phyloP scores from a whole-genome alignment of 345 rosid genomes.

The Pelargonium nanum region DNA sequence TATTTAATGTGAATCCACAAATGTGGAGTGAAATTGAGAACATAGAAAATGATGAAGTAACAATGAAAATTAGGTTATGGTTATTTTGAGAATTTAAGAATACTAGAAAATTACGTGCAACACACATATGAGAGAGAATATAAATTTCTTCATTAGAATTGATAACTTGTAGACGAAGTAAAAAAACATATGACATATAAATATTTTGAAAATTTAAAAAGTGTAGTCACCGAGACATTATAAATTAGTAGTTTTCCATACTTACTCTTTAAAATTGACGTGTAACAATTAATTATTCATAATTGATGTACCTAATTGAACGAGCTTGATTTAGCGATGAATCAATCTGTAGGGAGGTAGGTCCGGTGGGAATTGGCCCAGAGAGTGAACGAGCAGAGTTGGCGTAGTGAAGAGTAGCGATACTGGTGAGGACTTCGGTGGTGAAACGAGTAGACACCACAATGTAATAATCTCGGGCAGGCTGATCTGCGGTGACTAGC shows the following conservation, averaged over 20 bases:
- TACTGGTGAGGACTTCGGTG: constrained; percentile 25
- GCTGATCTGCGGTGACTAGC: constrained; percentile 71
- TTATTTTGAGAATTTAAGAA: no score
- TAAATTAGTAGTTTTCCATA: no score
- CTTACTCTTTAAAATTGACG: background rate
- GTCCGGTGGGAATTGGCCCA: constrained; percentile 39
- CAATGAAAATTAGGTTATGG: no score
- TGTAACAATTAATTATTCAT: no score
- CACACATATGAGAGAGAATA: background rate
- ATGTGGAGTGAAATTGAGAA: no score
- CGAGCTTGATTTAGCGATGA: constrained; percentile 79
- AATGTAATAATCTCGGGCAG: constrained; percentile 47
- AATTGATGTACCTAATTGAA: constrained; percentile 37
- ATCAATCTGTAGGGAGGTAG: constrained; percentile 36
- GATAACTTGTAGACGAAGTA: no score
- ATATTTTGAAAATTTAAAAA: no score
- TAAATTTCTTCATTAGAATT: background rate
- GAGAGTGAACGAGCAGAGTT: constrained; percentile 35
- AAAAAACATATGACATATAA: no score
- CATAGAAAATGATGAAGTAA: no score
- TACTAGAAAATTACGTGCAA: no score
- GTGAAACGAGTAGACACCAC: constrained; percentile 54
- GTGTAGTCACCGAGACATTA: no score
- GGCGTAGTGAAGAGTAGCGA: constrained; percentile 54
- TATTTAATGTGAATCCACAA: no score